Percentiles rank a stretch among this genome's conserved stretches.
These are phyloP conservation scores for Plenodomus tracheiphilus DNA, from an alignment of 2,329 filamentous ascomycete genomes.

Conservation along the genomic window DNA sequence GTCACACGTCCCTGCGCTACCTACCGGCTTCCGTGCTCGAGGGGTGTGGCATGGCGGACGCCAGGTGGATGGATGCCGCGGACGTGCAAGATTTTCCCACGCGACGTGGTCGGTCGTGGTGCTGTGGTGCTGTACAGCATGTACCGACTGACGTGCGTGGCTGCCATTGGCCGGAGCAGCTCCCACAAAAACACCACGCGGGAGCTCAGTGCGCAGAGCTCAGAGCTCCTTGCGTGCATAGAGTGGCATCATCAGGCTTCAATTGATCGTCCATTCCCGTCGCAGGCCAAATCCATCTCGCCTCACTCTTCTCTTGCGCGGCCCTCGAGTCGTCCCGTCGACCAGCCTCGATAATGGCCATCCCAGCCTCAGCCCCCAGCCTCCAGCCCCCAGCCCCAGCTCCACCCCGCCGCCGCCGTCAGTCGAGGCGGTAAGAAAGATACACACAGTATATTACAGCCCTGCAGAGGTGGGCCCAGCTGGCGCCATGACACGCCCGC, in stretches of 20 bases:
- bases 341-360: too few species aligned
- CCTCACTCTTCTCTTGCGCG: background rate
- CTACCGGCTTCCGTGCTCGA: background rate
- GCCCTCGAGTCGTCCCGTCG: too few species aligned
- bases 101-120: slow-evolving; percentile 20
- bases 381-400: background rate
- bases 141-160: slow-evolving; percentile 24
- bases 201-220: too few species aligned
- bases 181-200: too few species aligned
- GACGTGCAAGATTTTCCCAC: slow-evolving; percentile 6
- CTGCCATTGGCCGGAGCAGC: slow-evolving; percentile 15
- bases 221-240: slow-evolving; percentile 8
- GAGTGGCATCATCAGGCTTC: background rate
- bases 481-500: slow-evolving; percentile 3
- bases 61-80: too few species aligned
- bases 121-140: too few species aligned
- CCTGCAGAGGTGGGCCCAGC: slow-evolving; percentile 14
- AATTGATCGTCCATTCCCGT: too few species aligned
- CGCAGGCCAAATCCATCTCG: too few species aligned
- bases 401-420: too few species aligned
- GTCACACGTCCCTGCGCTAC: slow-evolving; percentile 10
- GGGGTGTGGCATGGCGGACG: too few species aligned
- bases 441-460: too few species aligned
- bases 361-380: background rate
- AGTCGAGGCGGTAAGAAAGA: slow-evolving; percentile 17